phyloP scores from a whole-genome alignment of 2,329 filamentous ascomycete genomes.

The Scolecobasidium constrictum region DNA sequence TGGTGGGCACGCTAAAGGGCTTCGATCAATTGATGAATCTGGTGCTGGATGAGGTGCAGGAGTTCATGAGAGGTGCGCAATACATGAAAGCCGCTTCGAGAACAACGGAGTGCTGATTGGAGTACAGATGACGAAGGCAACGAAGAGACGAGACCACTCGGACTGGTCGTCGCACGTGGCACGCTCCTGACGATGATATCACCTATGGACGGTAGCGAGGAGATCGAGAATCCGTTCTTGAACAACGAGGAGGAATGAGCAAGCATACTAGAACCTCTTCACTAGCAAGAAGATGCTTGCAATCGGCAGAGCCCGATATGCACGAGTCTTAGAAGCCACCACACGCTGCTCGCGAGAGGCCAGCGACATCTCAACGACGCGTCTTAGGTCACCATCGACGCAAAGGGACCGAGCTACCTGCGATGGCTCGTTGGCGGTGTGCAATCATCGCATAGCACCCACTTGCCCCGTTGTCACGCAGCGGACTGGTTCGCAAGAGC shows the following conservation, averaged over 20 bases:
- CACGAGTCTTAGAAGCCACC: no score
- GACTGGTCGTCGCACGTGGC: constrained; percentile 77
- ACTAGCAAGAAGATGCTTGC: no score
- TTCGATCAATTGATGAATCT: constrained; percentile 98
- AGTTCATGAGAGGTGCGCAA: constrained; percentile 68
- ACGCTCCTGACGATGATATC: constrained; percentile 89
- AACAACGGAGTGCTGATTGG: neutral
- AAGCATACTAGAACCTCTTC: neutral
- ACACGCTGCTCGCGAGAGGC: no score
- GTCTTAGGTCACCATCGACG: no score
- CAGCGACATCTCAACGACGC: no score
- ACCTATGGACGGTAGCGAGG: constrained; percentile 86
- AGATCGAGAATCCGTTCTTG: constrained; percentile 88
- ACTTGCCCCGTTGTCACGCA: no score
- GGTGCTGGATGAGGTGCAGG: constrained; percentile 87
- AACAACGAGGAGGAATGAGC: constrained; percentile 42
- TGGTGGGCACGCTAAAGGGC: constrained; percentile 81
- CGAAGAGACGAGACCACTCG: constrained; percentile 67
- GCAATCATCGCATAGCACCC: no score
- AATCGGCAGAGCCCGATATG: no score
- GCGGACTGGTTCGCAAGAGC: no score
- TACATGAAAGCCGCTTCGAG: neutral
- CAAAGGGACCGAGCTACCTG: no score
- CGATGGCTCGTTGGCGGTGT: no score
- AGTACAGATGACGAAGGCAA: constrained; percentile 81